A percentile compares a stretch with the other conserved stretches of the same genome.
Evolutionary conservation across 768 basidiomycete species (phyloP).

Genomic region (Pulveroboletus ravenelii): DNA sequence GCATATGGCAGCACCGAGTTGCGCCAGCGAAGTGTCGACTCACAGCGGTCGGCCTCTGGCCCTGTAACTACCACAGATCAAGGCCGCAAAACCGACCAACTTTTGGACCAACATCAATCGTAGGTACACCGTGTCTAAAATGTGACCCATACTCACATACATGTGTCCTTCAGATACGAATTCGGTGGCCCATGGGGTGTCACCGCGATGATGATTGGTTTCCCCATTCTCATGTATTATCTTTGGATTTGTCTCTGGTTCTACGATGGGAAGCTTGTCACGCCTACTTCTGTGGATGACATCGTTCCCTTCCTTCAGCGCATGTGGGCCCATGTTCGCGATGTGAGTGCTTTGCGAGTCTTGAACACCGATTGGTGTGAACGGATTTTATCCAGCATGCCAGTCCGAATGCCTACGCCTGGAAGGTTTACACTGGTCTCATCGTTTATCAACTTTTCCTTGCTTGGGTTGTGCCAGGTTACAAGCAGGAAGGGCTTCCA

Average conservation of each 20-base stretch:
- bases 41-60: constrained; percentile 9
- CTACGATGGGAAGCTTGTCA: constrained; percentile 79
- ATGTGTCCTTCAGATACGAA: constrained; percentile 61
- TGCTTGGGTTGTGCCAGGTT: constrained; percentile 88
- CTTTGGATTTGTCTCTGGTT: constrained; percentile 97
- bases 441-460: constrained; percentile 87
- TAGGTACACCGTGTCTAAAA: constrained; percentile 27
- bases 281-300: constrained; percentile 64
- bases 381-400: constrained; percentile 62
- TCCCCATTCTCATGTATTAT: constrained; percentile 97
- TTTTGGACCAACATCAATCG: constrained; percentile 66
- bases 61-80: constrained; percentile 50
- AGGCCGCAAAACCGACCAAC: constrained; percentile 68
- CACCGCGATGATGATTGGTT: constrained; percentile 87
- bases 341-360: constrained; percentile 43
- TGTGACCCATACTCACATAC: constrained; percentile 4
- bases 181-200: constrained; percentile 96
- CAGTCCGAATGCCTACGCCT: constrained; percentile 81
- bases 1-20: constrained; percentile 27
- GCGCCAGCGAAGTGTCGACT: constrained; percentile 28
- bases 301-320: constrained; percentile 69
- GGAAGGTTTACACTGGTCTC: constrained; percentile 86
- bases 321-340: constrained; percentile 83
- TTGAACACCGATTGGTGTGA: not conserved
- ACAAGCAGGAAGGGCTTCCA: constrained; percentile 90